A percentile compares a stretch with the other conserved stretches of the same genome.
Evolutionary conservation across 2,329 filamentous ascomycete species (phyloP).

Genomic region (Purpureocillium takamizusanense): DNA sequence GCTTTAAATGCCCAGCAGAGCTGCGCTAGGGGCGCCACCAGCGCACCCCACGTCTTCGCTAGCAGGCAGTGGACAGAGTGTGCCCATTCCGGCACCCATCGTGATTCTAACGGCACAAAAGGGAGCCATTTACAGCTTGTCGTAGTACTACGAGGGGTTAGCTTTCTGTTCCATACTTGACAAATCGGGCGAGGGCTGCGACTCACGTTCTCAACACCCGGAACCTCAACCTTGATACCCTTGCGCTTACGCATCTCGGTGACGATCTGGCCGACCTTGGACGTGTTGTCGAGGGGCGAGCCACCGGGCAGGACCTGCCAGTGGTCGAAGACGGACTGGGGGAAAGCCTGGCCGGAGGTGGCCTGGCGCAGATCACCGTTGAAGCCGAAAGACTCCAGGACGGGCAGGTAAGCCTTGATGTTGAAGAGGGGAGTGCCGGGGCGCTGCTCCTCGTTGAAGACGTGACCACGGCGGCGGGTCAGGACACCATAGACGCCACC

Average conservation of each 20-base stretch:
- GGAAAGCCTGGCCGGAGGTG: constrained; percentile 97
- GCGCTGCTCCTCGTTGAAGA: constrained; percentile 97
- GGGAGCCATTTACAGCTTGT: constrained; percentile 77
- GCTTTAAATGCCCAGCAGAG: constrained; percentile 3
- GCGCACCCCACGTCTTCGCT: constrained; percentile 19
- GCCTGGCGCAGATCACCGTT: constrained; percentile 89
- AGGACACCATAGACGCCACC: constrained; percentile 99
- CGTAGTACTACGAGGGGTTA: constrained; percentile 66
- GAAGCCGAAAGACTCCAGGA: constrained; percentile 99
- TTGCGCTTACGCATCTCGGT: constrained; percentile 95
- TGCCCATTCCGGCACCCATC: constrained; percentile 33
- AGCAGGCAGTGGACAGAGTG: constrained; percentile 30
- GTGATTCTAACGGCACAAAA: constrained; percentile 35
- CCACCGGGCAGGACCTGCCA: constrained; percentile 96
- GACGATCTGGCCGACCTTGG: constrained; percentile 77
- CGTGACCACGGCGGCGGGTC: constrained; percentile 95
- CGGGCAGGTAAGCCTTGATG: constrained; percentile 94
- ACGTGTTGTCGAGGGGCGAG: constrained; percentile 73
- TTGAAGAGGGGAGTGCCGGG: constrained; percentile 98
- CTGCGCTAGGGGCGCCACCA: constrained; percentile 15
- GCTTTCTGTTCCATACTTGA: too few species aligned
- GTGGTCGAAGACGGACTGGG: constrained; percentile 97
- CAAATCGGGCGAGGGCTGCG: not conserved
- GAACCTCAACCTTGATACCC: constrained; percentile 96
- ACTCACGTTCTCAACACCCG: constrained; percentile 92